Base-by-base conservation (phyloP, 164 flowering plant genomes). In the Stephania yunnanensis region DNA sequence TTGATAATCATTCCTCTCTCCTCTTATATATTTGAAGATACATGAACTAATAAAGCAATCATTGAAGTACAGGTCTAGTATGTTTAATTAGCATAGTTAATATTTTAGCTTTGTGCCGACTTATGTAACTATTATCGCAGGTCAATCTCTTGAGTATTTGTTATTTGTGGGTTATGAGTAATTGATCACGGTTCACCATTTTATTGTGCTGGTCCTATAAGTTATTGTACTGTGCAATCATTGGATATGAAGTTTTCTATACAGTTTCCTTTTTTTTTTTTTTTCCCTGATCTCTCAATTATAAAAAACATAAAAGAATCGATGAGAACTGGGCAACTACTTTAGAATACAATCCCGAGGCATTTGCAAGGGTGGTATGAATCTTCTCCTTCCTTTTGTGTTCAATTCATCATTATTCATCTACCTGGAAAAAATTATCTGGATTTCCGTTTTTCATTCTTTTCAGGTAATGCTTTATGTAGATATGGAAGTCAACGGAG, bases 321-420 rank as follows among this genome's bases (percentile, higher is more conserved):
- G 97, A 95, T 82, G 99, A 95, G 78, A 95, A 93, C 78, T 93
- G 99, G 99, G 98, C 84, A 71, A 92, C 97, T 79, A 98, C 99
- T 52, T 79, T 95, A 69, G 99, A 95, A 77, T 75, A 95, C 83
- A 95, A 95, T 69, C 99, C 99, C 63, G 99, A 95, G 85, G 96
- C 88, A 81, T 93, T 95, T 89, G 98, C 94, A 29, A 90, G 95
- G 79, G 99, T 95, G 95, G 98, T 92, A 87, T 58, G 89, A 82
- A 58, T 73, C 9, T 71, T 79, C 13, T 46, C 67, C 50, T 46
- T 65, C 75, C 53, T 61, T 1, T 74, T 48, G 8, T 42, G 68
- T 63, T n/a, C 12, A 8, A 0, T 76, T 20, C 46, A 36, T 20
- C n/a, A 8, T 61, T 12, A 0, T 76, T 20, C 46, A 36, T 20